These are phyloP conservation scores for Eucalyptus brandiana DNA, from an alignment of 345 rosid species.

Conservation along the genomic window DNA sequence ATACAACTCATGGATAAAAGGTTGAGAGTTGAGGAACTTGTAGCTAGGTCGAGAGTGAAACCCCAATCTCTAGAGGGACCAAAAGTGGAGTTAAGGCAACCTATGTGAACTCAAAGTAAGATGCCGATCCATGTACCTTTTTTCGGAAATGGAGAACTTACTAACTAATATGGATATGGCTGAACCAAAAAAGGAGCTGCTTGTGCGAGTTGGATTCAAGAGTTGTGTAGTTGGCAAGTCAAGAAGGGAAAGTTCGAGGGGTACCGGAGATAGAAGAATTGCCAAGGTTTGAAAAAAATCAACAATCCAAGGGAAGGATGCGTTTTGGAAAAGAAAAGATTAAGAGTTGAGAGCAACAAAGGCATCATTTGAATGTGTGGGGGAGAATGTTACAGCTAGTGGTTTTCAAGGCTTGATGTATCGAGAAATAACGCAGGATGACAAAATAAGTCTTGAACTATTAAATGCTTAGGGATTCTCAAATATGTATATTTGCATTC, in stretches of 20 bases:
- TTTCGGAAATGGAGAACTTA: background rate
- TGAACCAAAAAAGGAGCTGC: background rate
- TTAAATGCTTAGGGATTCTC: too few relatives aligned
- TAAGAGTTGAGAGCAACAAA: background rate
- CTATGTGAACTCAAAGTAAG: too few relatives aligned
- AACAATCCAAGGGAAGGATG: background rate
- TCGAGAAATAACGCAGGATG: too few relatives aligned
- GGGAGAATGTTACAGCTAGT: too few relatives aligned
- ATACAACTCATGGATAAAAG: background rate
- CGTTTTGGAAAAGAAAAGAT: background rate
- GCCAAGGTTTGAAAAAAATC: background rate
- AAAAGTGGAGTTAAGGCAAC: background rate
- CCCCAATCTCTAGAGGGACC: background rate
- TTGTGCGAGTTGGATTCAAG: background rate
- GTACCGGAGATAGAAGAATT: background rate
- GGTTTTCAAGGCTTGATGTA: too few relatives aligned
- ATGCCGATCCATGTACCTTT: background rate
- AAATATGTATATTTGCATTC: fast-evolving
- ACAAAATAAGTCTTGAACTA: too few relatives aligned
- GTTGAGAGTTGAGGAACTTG: background rate
- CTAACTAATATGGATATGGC: background rate
- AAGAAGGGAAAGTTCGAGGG: background rate
- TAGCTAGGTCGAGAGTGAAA: background rate
- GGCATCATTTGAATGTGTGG: background rate
- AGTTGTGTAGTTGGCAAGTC: background rate